Evolutionary conservation across 169 alveolate genomes (phyloP), one percentile per base, ranked within the genome.

Genomic region (Cryptosporidium canis): DNA sequence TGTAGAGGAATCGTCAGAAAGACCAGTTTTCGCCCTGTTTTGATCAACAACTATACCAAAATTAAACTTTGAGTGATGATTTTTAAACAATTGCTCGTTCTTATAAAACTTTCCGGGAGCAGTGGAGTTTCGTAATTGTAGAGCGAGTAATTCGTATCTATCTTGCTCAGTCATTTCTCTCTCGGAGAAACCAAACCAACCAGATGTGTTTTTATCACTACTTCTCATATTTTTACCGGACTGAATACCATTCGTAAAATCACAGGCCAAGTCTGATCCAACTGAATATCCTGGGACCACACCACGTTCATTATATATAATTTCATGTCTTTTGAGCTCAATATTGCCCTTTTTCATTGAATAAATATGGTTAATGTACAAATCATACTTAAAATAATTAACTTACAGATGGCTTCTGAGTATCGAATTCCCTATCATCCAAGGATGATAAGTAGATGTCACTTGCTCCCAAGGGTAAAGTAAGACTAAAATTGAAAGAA

Each of bases 321-420:
- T 29, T 11, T 61, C 66, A 58, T 77, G 72, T 29, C 16, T 77
- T 9, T 21, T 41, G 8, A 77, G 37, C 7, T 77, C 55, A 55
- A 77, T 53, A 21, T 18, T 29, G 24, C 87, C 87, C 87, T 77
- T 43, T 58, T 41, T 0, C 4, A 2, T 39, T 43, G 7, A 16
- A 18, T 67, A 7, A 39, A 66, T 37, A 31, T 6, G 4, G 21
- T 41, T 29, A 66, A 12, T 0, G 14, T 65, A 24, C 18, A 16
- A 11, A 41, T 0, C 3, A 37, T 41, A 11, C 11, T 2, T 18
- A n/a, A 12, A 70, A 39, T 51, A 24, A n/a, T 37, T 12, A 44
- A 77, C 87, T 58, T 77, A 77, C 87, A n/a, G 87, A 48, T 27
- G 87, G 72, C 8, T 11, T 35, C 37, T 77, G 87, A 37, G 87